A percentile compares a stretch with the other conserved stretches of the same genome.
phyloP scores from a whole-genome alignment of 345 rosid species.

The Populus deltoides region DNA sequence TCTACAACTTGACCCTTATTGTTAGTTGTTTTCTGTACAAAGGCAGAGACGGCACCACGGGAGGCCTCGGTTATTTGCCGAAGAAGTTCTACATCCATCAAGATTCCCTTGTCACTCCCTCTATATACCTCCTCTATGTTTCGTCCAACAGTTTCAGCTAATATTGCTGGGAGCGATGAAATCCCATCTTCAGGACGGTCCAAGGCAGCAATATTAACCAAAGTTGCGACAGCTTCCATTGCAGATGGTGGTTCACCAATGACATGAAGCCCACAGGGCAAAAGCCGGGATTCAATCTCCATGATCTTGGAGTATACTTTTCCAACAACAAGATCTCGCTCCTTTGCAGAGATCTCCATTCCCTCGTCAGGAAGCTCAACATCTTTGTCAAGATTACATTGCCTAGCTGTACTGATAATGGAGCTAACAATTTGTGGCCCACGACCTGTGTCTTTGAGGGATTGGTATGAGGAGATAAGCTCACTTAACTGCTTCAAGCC shows the following conservation, averaged over 20 bases:
- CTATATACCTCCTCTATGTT: slow-evolving; percentile 81
- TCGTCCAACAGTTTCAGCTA: slow-evolving; percentile 80
- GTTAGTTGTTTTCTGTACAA: slow-evolving; percentile 75
- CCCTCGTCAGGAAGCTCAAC: slow-evolving; percentile 86
- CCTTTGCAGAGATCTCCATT: slow-evolving; percentile 61
- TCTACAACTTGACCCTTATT: slow-evolving; percentile 88
- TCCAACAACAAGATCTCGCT: slow-evolving; percentile 87
- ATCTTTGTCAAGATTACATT: slow-evolving; percentile 96
- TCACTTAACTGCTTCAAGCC: slow-evolving; percentile 96
- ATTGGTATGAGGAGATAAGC: slow-evolving; percentile 93
- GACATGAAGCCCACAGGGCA: slow-evolving; percentile 95
- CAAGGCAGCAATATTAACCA: slow-evolving; percentile 90
- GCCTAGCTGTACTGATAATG: slow-evolving; percentile 89
- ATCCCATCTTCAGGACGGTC: slow-evolving; percentile 88
- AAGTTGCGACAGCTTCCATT: slow-evolving; percentile 92
- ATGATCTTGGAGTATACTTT: slow-evolving; percentile 96
- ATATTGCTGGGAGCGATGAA: slow-evolving; percentile 64
- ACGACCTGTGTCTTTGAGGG: slow-evolving; percentile 89
- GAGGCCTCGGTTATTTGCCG: slow-evolving; percentile 91
- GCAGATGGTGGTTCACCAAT: slow-evolving; percentile 99
- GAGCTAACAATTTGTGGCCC: slow-evolving; percentile 92
- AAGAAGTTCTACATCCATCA: slow-evolving; percentile 96
- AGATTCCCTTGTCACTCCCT: slow-evolving; percentile 79
- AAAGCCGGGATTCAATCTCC: slow-evolving; percentile 95
- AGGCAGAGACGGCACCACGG: slow-evolving; percentile 78